Base-by-base conservation (phyloP, 2,329 filamentous ascomycete species). In the Calonectria leucothoes region DNA sequence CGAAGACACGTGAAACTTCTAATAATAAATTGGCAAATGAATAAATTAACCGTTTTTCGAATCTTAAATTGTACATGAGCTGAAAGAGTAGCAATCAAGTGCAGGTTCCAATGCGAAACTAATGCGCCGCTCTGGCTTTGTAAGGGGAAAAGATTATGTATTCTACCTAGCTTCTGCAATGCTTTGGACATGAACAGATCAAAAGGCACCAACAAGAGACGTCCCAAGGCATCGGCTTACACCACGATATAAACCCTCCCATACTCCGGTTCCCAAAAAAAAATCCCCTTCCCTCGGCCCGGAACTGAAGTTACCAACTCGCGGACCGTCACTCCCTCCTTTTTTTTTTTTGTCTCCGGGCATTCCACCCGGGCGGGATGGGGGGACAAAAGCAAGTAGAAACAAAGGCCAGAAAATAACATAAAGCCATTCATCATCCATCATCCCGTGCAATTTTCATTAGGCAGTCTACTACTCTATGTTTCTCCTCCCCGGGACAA, bases 381-480 rank as follows among this genome's bases (percentile, higher is more conserved):
- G 31, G 17, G 49, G 20, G 31, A 52, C 48, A 66, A 37, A 66
- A 66, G 25, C 20, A 66, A 37, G 65, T 37, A 67, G 39, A 49
- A 66, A 66, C 29, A 31, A 27, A 66, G 63, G 25, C 23, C 33
- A 57, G 39, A 61, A 61, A 59, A 33, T 20, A 69, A 59, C 39
- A 49, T 45, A 29, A 45, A 55, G 55, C 64, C 49, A 67, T 68
- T 69, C 70, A 71, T 74, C 74, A 75, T 79, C 55, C 55, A 61
- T 71, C 73, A 76, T 69, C 75, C 77, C 72, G 70, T 74, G 68
- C 72, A 78, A 80, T 67, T 73, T 73, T 77, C 78, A 82, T 81
- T 80, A 82, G 76, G 77, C 79, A 79, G 75, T 84, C 81, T 84
- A 84, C 80, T 83, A 84, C 78, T 85, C 82, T 82, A 83, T 55